These are phyloP conservation scores for Dentipellis fragilis DNA, from an alignment of 768 basidiomycete genomes.

Conservation along the genomic window DNA sequence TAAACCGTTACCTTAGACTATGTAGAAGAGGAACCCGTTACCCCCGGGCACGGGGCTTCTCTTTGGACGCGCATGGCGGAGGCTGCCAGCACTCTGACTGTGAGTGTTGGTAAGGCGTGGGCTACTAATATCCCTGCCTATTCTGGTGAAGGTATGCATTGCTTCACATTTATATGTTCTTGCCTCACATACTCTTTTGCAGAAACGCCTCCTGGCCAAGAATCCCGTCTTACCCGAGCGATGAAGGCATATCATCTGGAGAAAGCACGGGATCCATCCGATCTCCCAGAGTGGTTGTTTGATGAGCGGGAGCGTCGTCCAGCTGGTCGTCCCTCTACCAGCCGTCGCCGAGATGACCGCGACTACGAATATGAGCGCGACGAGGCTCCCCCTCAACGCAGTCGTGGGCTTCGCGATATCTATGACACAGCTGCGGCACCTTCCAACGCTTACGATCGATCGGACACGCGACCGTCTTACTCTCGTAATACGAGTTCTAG, in stretches of 20 bases:
- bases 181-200: neutral
- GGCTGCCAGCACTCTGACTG: slow-evolving; percentile 41
- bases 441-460: neutral
- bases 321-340: slow-evolving; percentile 11
- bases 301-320: slow-evolving; percentile 41
- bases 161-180: neutral
- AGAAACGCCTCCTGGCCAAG: slow-evolving; percentile 45
- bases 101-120: slow-evolving; percentile 53
- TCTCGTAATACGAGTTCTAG: neutral
- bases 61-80: slow-evolving; percentile 51
- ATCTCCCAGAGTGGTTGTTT: slow-evolving; percentile 62
- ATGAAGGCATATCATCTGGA: slow-evolving; percentile 62
- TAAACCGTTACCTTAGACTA: slow-evolving; percentile 4
- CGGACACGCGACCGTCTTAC: neutral
- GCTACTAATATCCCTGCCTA: slow-evolving; percentile 14
- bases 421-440: slow-evolving; percentile 23
- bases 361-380: slow-evolving; percentile 7
- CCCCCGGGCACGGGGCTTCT: slow-evolving; percentile 29
- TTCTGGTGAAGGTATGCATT: slow-evolving; percentile 11
- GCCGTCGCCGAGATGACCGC: slow-evolving; percentile 9
- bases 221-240: slow-evolving; percentile 50
- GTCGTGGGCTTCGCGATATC: slow-evolving; percentile 27
- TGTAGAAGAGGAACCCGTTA: slow-evolving; percentile 1
- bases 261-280: slow-evolving; percentile 44
- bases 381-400: slow-evolving; percentile 7